Evolutionary conservation across 2,329 filamentous ascomycete species (phyloP).

Genomic region (Penicillium sp.): DNA sequence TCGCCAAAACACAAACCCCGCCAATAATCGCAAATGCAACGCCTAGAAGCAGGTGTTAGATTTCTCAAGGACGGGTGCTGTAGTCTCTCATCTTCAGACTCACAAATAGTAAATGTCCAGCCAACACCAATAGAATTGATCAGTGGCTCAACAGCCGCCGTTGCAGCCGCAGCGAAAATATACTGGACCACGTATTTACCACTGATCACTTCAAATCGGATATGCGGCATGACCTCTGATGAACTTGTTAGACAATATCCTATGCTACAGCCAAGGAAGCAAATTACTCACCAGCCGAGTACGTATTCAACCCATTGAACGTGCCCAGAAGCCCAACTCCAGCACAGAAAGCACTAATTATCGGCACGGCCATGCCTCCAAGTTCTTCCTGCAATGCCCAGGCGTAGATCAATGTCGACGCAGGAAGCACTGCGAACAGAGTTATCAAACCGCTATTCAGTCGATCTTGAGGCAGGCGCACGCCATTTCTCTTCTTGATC

Average conservation of each 20-base stretch:
- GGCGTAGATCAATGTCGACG: slow-evolving; percentile 67
- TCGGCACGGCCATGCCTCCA: slow-evolving; percentile 60
- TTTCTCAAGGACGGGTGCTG: slow-evolving; percentile 48
- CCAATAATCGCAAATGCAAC: slow-evolving; percentile 33
- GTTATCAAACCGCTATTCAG: slow-evolving; percentile 62
- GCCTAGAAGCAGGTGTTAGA: slow-evolving; percentile 22
- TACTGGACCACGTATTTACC: slow-evolving; percentile 81
- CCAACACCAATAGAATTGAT: slow-evolving; percentile 74
- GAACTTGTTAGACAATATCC: not conserved
- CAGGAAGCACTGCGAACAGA: slow-evolving; percentile 60
- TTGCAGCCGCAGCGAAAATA: slow-evolving; percentile 69
- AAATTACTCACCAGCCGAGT: slow-evolving; percentile 44
- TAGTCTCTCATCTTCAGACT: slow-evolving; percentile 22
- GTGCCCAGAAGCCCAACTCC: slow-evolving; percentile 72
- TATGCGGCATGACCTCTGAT: slow-evolving; percentile 46
- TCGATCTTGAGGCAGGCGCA: slow-evolving; percentile 68
- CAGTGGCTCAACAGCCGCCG: slow-evolving; percentile 71
- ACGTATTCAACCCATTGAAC: slow-evolving; percentile 75
- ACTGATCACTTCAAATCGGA: slow-evolving; percentile 72
- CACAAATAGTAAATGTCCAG: slow-evolving; percentile 74
- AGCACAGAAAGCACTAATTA: slow-evolving; percentile 72
- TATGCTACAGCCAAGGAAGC: not conserved
- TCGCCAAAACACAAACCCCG: slow-evolving; percentile 30
- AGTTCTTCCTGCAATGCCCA: slow-evolving; percentile 61
- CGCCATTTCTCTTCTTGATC: slow-evolving; percentile 59